Conservation (phyloP, 2,329 filamentous ascomycete genomes). For the Blastomyces gilchristii region DNA sequence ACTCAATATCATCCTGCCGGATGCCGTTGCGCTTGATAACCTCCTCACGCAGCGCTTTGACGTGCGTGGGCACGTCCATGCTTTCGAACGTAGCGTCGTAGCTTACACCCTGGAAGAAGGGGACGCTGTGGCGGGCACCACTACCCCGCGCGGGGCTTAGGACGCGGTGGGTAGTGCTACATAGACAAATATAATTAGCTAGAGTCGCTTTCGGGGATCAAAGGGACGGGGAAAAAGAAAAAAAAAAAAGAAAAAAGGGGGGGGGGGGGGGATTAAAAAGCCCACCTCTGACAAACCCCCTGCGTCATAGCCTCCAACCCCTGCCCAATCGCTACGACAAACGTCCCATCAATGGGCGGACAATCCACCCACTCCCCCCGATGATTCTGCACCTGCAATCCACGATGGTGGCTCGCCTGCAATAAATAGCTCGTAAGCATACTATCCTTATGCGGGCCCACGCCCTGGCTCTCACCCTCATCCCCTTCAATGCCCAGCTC, state of each 20-base stretch:
- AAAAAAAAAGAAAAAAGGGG: neutral
- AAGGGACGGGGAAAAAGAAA: neutral
- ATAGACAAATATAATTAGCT: neutral
- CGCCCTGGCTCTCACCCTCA: slow-evolving; percentile 41
- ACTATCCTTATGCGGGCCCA: slow-evolving; percentile 74
- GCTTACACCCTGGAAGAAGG: slow-evolving; percentile 80
- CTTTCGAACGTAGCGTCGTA: slow-evolving; percentile 71
- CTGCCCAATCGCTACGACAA: slow-evolving; percentile 81
- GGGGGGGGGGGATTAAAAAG: neutral
- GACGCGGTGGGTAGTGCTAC: slow-evolving; percentile 68
- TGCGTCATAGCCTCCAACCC: slow-evolving; percentile 75
- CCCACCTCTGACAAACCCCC: slow-evolving; percentile 58
- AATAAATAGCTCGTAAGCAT: slow-evolving; percentile 76
- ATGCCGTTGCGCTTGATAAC: slow-evolving; percentile 48
- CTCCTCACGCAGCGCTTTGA: slow-evolving; percentile 51
- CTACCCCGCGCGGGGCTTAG: slow-evolving; percentile 59
- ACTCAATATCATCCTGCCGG: slow-evolving; percentile 66
- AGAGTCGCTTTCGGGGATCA: neutral
- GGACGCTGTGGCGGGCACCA: slow-evolving; percentile 67
- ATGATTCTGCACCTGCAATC: slow-evolving; percentile 75
- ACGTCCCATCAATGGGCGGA: slow-evolving; percentile 61
- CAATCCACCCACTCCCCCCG: slow-evolving; percentile 72
- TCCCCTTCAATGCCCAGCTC: slow-evolving; percentile 40
- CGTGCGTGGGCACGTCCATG: slow-evolving; percentile 56
- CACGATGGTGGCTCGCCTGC: slow-evolving; percentile 64